Base-by-base conservation (phyloP, 352 stramenopile species). In the Chrysophaeum taylorii region DNA sequence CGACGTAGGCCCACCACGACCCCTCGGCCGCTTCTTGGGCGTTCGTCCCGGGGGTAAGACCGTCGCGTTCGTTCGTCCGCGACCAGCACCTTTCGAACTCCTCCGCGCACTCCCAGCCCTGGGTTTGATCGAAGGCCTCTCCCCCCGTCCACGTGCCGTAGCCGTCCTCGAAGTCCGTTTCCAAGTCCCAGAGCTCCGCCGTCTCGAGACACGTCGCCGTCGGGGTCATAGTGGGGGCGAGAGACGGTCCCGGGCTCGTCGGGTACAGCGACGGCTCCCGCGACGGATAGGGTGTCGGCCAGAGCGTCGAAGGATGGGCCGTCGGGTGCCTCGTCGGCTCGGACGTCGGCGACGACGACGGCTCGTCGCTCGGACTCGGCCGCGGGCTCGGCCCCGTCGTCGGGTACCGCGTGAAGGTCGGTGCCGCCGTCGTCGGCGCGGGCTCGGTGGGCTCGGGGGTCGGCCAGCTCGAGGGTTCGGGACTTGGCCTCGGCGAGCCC, bases 121-220 rank as follows among this genome's bases (percentile, higher is more conserved):
- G 2, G 33, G 1, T 14, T 2, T 14, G 2, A 25, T 66, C 35
- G 57, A 33, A 66, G 31, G 27, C 2, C 57, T 66, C 57, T 31
- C 57, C 57, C 33, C 57, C 57, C 1, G 31, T 43, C 57, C 57
- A 66, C 9, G 41, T 36, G 31, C 57, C 57, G 2, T 14, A 66
- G 5, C 33, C 57, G 53, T 64, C 53, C 57, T 66, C 57, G 27
- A 66, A 66, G 57, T 15, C 14, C 33, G n/a, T 45, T 12, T 27
- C 57, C 12, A 66, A 18, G 33, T 5, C 33, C 57, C 57, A 66
- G 14, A n/a, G 12, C 1, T 42, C 57, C 0, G 5, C 31, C 14
- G 2, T 36, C 5, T 33, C 57, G 18, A 5, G 7, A 23, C 57
- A 66, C 2, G 35, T 14, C 18, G 45, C 45, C 45, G 45, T 57